phyloP scores from a whole-genome alignment of 2,329 filamentous ascomycete genomes.

The Pyrenochaeta sp. region DNA sequence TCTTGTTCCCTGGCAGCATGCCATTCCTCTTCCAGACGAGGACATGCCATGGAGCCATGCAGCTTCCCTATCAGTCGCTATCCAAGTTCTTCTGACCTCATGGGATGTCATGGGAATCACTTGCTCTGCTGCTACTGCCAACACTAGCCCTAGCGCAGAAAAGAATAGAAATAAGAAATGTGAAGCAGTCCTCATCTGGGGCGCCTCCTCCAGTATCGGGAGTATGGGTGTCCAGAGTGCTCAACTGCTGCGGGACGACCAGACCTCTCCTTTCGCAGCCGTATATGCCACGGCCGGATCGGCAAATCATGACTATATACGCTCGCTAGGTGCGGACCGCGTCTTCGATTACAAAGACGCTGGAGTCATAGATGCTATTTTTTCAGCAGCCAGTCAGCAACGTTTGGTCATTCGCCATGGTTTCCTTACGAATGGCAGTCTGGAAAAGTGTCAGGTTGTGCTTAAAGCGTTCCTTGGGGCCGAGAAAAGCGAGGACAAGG shows the following conservation, averaged over 20 bases:
- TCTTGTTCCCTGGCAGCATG: slow-evolving; percentile 3
- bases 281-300: slow-evolving; percentile 55
- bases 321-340: slow-evolving; percentile 31
- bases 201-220: slow-evolving; percentile 57
- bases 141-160: background rate
- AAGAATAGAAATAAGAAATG: slow-evolving; percentile 15
- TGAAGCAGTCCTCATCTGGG: slow-evolving; percentile 55
- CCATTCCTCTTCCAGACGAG: background rate
- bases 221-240: slow-evolving; percentile 56
- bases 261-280: slow-evolving; percentile 42
- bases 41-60: background rate
- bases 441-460: background rate
- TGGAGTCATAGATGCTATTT: slow-evolving; percentile 28
- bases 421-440: background rate
- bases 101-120: background rate
- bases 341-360: slow-evolving; percentile 54
- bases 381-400: slow-evolving; percentile 50
- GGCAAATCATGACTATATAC: slow-evolving; percentile 47
- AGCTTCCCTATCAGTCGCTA: background rate
- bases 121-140: background rate
- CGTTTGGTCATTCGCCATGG: slow-evolving; percentile 8
- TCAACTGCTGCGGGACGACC: slow-evolving; percentile 47
- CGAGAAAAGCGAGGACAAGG: background rate
- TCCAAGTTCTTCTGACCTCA: background rate
- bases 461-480: background rate